Conservation (phyloP, 768 basidiomycete genomes). For the Amanita pseudoporphyria region DNA sequence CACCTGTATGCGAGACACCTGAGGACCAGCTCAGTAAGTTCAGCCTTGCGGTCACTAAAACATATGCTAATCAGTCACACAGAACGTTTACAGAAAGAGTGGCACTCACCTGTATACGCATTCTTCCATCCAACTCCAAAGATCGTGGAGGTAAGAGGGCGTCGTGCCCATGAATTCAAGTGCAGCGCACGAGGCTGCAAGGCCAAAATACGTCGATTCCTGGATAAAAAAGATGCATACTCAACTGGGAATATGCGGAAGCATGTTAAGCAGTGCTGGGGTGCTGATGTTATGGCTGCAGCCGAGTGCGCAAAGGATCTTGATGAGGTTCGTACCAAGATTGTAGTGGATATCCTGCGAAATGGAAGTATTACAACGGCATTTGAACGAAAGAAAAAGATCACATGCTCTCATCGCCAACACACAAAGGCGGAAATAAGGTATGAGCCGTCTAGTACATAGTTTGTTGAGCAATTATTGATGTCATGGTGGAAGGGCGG, state of each 20-base stretch:
- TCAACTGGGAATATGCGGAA: conserved; percentile 21
- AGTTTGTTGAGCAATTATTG: conserved; percentile 5
- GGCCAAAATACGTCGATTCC: conserved; percentile 9
- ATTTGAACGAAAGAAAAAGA: conserved; percentile 9
- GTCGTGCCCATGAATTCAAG: conserved; percentile 15
- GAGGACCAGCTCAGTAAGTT: neutral
- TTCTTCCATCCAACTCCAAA: conserved; percentile 15
- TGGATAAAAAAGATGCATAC: conserved; percentile 15
- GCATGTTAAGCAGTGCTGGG: conserved; percentile 22
- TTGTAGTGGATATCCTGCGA: neutral
- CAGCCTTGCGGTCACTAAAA: neutral
- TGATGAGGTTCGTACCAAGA: neutral
- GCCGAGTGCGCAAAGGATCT: conserved; percentile 11
- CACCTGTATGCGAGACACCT: neutral
- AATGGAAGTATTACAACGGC: conserved; percentile 16
- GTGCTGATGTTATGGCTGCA: conserved; percentile 15
- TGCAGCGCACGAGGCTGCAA: conserved; percentile 16
- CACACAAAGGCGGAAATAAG: conserved; percentile 1
- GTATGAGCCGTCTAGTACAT: conserved; percentile 1
- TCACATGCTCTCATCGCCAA: conserved; percentile 8
- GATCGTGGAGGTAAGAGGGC: conserved; percentile 13
- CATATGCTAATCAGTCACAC: neutral
- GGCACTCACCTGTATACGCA: conserved; percentile 18
- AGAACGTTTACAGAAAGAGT: conserved; percentile 7
- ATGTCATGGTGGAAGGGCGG: conserved; percentile 5